These are phyloP conservation scores for Elongisporangium senticosum DNA, from an alignment of 352 stramenopile species.

Conservation along the genomic window DNA sequence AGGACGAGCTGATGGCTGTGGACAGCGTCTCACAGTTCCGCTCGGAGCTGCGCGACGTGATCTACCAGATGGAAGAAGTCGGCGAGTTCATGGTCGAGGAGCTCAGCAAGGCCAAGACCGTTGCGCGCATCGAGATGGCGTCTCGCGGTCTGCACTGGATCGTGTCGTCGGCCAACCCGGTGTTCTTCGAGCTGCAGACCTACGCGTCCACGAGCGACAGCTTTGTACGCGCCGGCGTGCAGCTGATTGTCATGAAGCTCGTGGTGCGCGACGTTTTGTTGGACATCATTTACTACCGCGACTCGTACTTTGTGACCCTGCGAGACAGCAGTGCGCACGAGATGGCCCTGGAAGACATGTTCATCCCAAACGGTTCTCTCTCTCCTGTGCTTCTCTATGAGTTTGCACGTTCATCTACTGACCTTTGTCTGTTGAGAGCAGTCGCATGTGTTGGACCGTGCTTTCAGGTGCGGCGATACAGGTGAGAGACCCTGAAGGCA, in stretches of 20 bases:
- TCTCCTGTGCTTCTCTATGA: background rate
- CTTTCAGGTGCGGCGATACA: slow-evolving; percentile 47
- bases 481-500: slow-evolving; percentile 11
- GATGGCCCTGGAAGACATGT: slow-evolving; percentile 54
- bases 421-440: slow-evolving; percentile 9
- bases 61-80: slow-evolving; percentile 68
- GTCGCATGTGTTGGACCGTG: slow-evolving; percentile 47
- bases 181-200: slow-evolving; percentile 67
- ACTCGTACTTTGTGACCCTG: slow-evolving; percentile 59
- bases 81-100: slow-evolving; percentile 66
- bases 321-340: slow-evolving; percentile 40
- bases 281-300: slow-evolving; percentile 47
- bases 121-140: slow-evolving; percentile 37
- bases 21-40: slow-evolving; percentile 38
- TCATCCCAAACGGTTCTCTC: slow-evolving; percentile 47
- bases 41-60: slow-evolving; percentile 37
- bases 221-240: slow-evolving; percentile 26
- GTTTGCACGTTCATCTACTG: slow-evolving; percentile 2
- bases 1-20: slow-evolving; percentile 35
- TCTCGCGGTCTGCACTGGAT: slow-evolving; percentile 50
- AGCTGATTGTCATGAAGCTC: slow-evolving; percentile 63
- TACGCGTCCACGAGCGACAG: slow-evolving; percentile 34
- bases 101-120: slow-evolving; percentile 50
- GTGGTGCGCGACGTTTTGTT: slow-evolving; percentile 60
- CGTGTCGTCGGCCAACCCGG: slow-evolving; percentile 28